Base-by-base conservation (phyloP, 140 eudicot species). In the Oenanthe javanica region DNA sequence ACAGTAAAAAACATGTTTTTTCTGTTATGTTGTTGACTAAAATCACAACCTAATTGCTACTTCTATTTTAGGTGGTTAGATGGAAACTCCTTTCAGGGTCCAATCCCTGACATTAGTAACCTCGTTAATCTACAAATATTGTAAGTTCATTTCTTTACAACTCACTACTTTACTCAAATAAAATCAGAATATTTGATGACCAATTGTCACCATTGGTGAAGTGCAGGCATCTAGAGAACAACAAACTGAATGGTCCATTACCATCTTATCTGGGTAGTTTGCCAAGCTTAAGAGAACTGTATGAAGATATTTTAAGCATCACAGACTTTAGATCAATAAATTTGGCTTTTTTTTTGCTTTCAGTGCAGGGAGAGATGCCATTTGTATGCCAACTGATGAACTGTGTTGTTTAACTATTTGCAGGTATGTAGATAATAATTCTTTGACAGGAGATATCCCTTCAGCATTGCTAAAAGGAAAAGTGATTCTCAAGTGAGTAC, bases 161-260 rank as follows among this genome's bases (percentile, higher is more conserved):
- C 13, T 13, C 23, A 7, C 27, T 85, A 38, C 7, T 59, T 57
- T 55, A 38, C 72, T 47, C 75, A 49, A 16, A 50, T 23, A 72
- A 75, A 5, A 23, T 21, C 47, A 3, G 21, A 50, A 63, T 82
- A 12, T 80, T 55, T 9, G 79, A 49, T 83, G 76, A 83, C 78
- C 72, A 18, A 6, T 9, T 72, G 64, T 45, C 45, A 77, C n/a
- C 51, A 52, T 77, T 64, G 81, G 76, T 79, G 59, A 49, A 85
- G 69, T 85, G 89, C 96, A 95, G 99, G 90, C 97, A 95, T 89
- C 84, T 95, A 77, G 99, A 95, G 84, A 88, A 95, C 91, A 95
- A 95, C 86, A 82, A 83, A 77, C 86, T 95, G 75, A 86, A 85
- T 77, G 99, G 99, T 72, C 59, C 96, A 23, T 84, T 95, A 80